These are phyloP conservation scores for Amanita molliuscula DNA, from an alignment of 768 basidiomycete genomes.

Conservation along the genomic window DNA sequence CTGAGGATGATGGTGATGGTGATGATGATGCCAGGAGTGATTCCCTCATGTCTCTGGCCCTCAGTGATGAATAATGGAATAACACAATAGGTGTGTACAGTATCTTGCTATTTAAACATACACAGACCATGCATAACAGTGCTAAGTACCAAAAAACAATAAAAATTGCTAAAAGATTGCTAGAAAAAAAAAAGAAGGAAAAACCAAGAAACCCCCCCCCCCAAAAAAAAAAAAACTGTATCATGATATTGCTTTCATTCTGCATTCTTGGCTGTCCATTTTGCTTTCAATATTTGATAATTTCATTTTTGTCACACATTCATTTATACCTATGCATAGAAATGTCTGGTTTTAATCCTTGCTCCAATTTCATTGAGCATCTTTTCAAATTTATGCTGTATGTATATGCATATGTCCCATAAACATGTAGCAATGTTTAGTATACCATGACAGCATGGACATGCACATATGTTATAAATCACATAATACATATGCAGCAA, in stretches of 20 bases:
- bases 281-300: background rate
- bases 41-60: background rate
- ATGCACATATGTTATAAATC: background rate
- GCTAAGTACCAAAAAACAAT: background rate
- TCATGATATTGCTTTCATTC: background rate
- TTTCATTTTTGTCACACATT: background rate
- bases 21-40: background rate
- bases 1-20: background rate
- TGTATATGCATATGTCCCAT: no score
- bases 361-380: background rate
- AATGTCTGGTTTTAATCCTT: background rate
- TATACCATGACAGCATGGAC: background rate
- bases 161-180: background rate
- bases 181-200: background rate
- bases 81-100: background rate
- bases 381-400: no score
- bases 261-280: background rate
- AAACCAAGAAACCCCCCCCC: background rate
- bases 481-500: no score
- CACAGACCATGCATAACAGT: background rate
- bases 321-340: background rate
- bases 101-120: no score
- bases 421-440: background rate
- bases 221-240: no score
- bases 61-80: background rate